Conservation (phyloP, 257 asterid species). For the Verbascum thapsus region DNA sequence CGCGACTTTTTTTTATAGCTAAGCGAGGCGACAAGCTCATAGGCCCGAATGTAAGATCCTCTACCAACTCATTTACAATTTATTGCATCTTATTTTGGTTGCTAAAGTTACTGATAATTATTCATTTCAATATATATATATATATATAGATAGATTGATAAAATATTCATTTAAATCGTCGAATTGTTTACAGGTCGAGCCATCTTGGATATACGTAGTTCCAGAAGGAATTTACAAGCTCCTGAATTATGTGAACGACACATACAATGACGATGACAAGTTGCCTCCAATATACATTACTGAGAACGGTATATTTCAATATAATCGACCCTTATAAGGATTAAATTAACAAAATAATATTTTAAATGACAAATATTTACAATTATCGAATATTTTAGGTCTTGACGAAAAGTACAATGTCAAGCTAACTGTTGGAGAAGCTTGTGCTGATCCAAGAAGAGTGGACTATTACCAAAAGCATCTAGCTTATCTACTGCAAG, state of each 20-base stretch:
- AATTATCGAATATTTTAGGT: not conserved
- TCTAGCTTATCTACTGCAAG: not conserved
- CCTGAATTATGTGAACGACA: no score
- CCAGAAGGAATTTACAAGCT: constrained; percentile 21
- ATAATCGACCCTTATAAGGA: not conserved
- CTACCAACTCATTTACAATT: no score
- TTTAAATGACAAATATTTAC: not conserved
- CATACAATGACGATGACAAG: no score
- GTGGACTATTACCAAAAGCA: constrained; percentile 1
- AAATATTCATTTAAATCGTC: no score
- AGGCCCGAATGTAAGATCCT: not conserved
- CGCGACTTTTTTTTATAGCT: not conserved
- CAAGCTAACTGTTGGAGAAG: not conserved
- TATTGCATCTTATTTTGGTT: no score
- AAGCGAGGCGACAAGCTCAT: not conserved
- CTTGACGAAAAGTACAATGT: not conserved
- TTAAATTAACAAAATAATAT: not conserved
- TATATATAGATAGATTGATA: no score
- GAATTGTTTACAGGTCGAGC: no score
- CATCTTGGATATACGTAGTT: not conserved
- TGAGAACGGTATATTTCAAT: not conserved
- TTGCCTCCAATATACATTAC: constrained; percentile 11
- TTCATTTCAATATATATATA: no score
- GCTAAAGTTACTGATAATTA: no score
- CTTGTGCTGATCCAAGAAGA: not conserved